Base-by-base conservation (phyloP, 495 filamentous ascomycete species). In the Aspergillus avenaceus region DNA sequence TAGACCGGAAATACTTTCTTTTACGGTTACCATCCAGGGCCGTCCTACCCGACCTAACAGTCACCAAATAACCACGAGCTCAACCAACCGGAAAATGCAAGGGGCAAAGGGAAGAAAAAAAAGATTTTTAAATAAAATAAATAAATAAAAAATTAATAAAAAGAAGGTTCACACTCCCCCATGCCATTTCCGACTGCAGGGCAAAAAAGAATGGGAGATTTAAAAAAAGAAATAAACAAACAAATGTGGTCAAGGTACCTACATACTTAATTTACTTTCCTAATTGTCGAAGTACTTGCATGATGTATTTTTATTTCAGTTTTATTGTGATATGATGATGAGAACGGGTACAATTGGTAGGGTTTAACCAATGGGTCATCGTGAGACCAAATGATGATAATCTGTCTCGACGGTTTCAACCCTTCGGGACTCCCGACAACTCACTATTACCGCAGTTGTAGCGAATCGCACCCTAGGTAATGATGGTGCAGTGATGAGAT, bases 161-260 rank as follows among this genome's bases (percentile, higher is more conserved):
- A n/a, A n/a, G n/a, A n/a, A n/a, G n/a, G n/a, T n/a, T n/a, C n/a
- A n/a, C n/a, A n/a, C n/a, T n/a, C n/a, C n/a, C 45, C 46, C 47
- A 36, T 41, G 32, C 55, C 50, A 31, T 23, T 54, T 56, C 44
- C 52, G 47, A 47, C 38, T 48, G 46, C 54, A 61, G 54, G 31
- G 12, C 45, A 45, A 55, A 55, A 55, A 57, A 16, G 52, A 52
- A 42, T 45, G 51, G 43, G 8, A 36, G 64, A 61, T 65, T 34
- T 37, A 34, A 25, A 24, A 24, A 34, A 36, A 25, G 22, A 32
- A 34, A 47, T 37, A 45, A 45, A 27, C 23, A 28, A 29, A 29
- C 23, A 31, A 1, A 1, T 38, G 18, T 38, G 16, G 36, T 38
- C 36, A 38, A 21, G 36, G 13, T 12, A 14, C 22, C n/a, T 21